Conservation (phyloP, 2,329 filamentous ascomycete genomes). For the Thielaviopsis ethacetica region DNA sequence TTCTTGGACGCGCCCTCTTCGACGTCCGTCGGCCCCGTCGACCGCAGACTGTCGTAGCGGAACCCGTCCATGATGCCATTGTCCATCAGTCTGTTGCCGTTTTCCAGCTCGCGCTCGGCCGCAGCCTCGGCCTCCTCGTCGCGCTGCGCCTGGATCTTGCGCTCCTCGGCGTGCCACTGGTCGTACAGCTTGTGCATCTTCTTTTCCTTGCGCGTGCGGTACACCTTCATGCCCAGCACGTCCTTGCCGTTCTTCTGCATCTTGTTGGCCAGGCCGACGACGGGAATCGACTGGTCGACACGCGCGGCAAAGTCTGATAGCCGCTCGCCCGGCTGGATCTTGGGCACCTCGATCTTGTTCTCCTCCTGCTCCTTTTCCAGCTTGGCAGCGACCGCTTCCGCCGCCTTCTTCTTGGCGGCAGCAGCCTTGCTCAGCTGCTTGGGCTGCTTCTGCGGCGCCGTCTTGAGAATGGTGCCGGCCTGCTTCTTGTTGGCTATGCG, state of each 20-base stretch:
- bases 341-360: constrained; percentile 30
- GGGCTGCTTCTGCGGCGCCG: constrained; percentile 18
- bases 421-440: constrained; percentile 28
- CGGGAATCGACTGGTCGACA: constrained; percentile 69
- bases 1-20: constrained; percentile 31
- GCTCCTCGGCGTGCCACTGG: constrained; percentile 56
- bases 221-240: constrained; percentile 47
- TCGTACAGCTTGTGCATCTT: constrained; percentile 67
- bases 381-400: constrained; percentile 15
- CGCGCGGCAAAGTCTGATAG: constrained; percentile 67
- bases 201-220: constrained; percentile 68
- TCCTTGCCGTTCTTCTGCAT: constrained; percentile 44
- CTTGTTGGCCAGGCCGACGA: constrained; percentile 53
- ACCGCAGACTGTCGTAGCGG: constrained; percentile 4
- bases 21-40: constrained; percentile 7
- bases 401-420: constrained; percentile 43
- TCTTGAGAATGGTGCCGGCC: constrained; percentile 6
- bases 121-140: constrained; percentile 50
- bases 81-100: constrained; percentile 32
- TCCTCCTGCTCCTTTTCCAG: constrained; percentile 15
- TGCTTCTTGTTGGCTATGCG: constrained; percentile 35
- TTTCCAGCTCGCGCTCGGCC: constrained; percentile 45
- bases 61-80: constrained; percentile 13
- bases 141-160: constrained; percentile 43
- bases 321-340: constrained; percentile 69